These are phyloP conservation scores for Pichia eremophila DNA, from an alignment of 805 yeast species.

Conservation along the genomic window DNA sequence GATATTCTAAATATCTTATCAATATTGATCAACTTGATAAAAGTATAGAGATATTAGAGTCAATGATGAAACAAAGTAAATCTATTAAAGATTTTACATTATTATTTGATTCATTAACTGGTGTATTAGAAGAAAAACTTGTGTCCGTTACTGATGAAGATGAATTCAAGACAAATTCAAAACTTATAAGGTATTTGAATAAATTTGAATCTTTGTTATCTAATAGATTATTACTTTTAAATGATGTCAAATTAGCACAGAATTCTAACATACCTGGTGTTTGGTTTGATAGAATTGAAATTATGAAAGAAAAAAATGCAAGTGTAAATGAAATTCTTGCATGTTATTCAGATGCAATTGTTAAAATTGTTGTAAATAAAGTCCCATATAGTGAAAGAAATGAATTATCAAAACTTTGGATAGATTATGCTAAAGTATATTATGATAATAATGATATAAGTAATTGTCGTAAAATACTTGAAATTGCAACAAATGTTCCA, in stretches of 20 bases:
- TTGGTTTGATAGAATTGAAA: conserved; percentile 58
- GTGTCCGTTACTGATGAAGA: conserved; percentile 8
- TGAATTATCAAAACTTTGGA: conserved; percentile 54
- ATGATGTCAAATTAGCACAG: conserved; percentile 58
- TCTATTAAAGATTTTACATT: conserved; percentile 54
- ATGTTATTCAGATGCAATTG: conserved; percentile 58
- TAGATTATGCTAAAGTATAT: conserved; percentile 56
- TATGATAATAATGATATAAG: conserved; percentile 42
- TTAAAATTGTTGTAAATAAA: conserved; percentile 52
- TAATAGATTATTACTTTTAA: conserved; percentile 48
- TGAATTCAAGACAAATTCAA: conserved; percentile 7
- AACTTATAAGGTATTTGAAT: conserved; percentile 29
- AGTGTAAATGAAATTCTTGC: conserved; percentile 36
- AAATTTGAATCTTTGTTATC: conserved; percentile 47
- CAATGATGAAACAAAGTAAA: conserved; percentile 35
- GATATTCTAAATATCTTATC: conserved; percentile 40
- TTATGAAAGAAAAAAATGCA: conserved; percentile 29
- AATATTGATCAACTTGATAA: conserved; percentile 27
- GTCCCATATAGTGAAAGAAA: conserved; percentile 28
- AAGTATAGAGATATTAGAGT: conserved; percentile 37
- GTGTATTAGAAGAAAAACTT: conserved; percentile 43
- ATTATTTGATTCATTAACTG: conserved; percentile 54
- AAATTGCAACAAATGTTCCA: conserved; percentile 63
- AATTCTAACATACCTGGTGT: conserved; percentile 49
- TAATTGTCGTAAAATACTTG: conserved; percentile 54